phyloP scores from a whole-genome alignment of 306 rosid species.

The Delonix regia region DNA sequence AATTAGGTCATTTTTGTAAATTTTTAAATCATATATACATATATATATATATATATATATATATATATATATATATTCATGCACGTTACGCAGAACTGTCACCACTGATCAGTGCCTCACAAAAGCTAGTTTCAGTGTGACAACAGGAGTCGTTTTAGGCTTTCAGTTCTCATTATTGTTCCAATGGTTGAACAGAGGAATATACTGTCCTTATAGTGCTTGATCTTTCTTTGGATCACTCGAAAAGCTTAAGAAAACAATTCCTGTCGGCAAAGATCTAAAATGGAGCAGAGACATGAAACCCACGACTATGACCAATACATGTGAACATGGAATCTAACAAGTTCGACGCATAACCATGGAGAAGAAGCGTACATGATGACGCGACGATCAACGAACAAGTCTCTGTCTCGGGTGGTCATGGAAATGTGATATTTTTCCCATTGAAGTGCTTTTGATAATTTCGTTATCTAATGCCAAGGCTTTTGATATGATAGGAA shows the following conservation, averaged over 20 bases:
- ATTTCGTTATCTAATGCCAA: not conserved
- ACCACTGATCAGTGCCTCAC: not conserved
- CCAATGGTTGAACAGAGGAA: constrained; percentile 1
- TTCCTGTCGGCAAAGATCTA: constrained; percentile 22
- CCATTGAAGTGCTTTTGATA: not conserved
- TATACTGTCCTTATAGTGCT: constrained; percentile 4
- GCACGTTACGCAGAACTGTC: too few species aligned
- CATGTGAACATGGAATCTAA: not conserved
- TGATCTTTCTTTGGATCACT: constrained; percentile 28
- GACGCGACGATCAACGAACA: not conserved
- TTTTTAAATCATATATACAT: too few species aligned
- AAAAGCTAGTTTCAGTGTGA: constrained; percentile 23
- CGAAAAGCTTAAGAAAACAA: not conserved
- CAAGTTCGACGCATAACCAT: not conserved
- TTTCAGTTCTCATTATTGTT: constrained; percentile 26
- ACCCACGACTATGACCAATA: not conserved
- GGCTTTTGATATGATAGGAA: constrained; percentile 13
- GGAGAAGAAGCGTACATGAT: not conserved
- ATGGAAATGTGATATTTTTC: not conserved
- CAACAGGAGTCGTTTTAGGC: constrained; percentile 24
- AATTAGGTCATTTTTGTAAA: too few species aligned
- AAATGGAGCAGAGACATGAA: constrained; percentile 30
- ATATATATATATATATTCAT: too few species aligned
- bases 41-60: too few species aligned
- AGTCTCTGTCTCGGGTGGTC: not conserved